A percentile compares a stretch with the other conserved stretches of the same genome.
Evolutionary conservation across 1,284 basidiomycete genomes (phyloP).

Genomic region (Papiliotrema flavescens): DNA sequence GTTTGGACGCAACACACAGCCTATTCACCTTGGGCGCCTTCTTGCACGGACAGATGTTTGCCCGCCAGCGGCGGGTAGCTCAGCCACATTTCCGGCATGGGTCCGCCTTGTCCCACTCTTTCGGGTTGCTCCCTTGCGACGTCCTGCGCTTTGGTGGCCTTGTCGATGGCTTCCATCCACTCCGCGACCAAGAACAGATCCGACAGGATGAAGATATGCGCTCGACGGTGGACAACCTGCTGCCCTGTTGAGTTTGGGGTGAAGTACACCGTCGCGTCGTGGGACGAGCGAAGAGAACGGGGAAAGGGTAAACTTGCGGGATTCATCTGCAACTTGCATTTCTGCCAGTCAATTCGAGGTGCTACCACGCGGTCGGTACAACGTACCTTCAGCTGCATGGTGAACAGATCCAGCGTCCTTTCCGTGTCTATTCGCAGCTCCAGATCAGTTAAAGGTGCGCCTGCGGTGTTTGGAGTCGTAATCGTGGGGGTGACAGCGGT

Average conservation of each 20-base stretch:
- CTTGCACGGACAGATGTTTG: slow-evolving; percentile 77
- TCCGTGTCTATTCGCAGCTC: slow-evolving; percentile 76
- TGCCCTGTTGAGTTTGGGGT: slow-evolving; percentile 69
- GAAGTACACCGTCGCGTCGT: slow-evolving; percentile 72
- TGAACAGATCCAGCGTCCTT: slow-evolving; percentile 86
- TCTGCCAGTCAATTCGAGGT: slow-evolving; percentile 52
- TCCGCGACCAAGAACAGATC: slow-evolving; percentile 89
- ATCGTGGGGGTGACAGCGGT: slow-evolving; percentile 3
- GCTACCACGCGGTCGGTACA: not conserved
- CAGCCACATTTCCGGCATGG: slow-evolving; percentile 82
- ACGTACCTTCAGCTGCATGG: slow-evolving; percentile 85
- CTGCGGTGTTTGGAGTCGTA: slow-evolving; percentile 11
- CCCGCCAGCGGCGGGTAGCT: slow-evolving; percentile 93
- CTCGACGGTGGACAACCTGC: slow-evolving; percentile 69
- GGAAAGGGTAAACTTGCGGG: slow-evolving; percentile 74
- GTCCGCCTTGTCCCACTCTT: slow-evolving; percentile 49
- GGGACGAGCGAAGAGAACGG: slow-evolving; percentile 72
- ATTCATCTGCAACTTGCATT: slow-evolving; percentile 85
- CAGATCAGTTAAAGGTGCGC: slow-evolving; percentile 64
- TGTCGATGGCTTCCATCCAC: slow-evolving; percentile 67
- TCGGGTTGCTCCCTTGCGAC: slow-evolving; percentile 42
- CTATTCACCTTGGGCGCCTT: slow-evolving; percentile 53
- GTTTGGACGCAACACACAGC: not conserved
- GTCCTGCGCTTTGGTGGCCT: slow-evolving; percentile 44
- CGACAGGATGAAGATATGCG: slow-evolving; percentile 84